Conservation (phyloP, 2,329 filamentous ascomycete genomes). For the Xylariaceae sp. region DNA sequence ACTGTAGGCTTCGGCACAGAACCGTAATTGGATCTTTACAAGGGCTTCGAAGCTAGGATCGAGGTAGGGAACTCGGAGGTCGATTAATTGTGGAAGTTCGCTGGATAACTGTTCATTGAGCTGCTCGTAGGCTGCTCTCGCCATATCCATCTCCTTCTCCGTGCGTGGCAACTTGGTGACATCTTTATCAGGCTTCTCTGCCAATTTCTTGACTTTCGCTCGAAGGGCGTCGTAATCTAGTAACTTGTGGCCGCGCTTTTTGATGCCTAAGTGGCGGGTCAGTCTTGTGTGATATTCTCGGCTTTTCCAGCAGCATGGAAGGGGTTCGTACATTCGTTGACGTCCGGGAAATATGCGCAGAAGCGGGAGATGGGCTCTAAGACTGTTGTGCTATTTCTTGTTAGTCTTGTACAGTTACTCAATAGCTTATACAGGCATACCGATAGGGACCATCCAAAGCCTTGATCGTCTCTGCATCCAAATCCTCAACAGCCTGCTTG, state of each 20-base stretch:
- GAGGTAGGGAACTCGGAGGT: conserved; percentile 92
- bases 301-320: conserved; percentile 1
- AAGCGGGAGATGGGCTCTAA: conserved; percentile 94
- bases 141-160: conserved; percentile 95
- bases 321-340: conserved; percentile 76
- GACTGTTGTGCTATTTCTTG: conserved; percentile 67
- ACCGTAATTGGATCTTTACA: conserved; percentile 96
- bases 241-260: conserved; percentile 97
- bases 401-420: conserved; percentile 8
- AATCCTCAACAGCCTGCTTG: conserved; percentile 96
- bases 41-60: conserved; percentile 96
- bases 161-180: conserved; percentile 92
- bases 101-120: conserved; percentile 93
- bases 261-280: conserved; percentile 62
- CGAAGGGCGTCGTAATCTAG: conserved; percentile 96
- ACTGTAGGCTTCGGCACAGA: conserved; percentile 96
- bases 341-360: conserved; percentile 97
- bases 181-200: conserved; percentile 98
- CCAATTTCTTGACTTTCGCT: conserved; percentile 92
- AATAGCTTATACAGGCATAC: conserved; percentile 34
- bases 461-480: conserved; percentile 98
- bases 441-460: conserved; percentile 93
- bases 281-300: neutral
- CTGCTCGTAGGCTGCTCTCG: conserved; percentile 89
- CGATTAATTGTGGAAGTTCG: conserved; percentile 92